phyloP scores from a whole-genome alignment of 176 grass and related monocot species.

The bread wheat (Triticum aestivum) region IWGSC_CS_RefSeq_v2.1 NC_057808.1:424880637-424881136 shows the following conservation, averaged over 20 bases:
- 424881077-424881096: neutral
- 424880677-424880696: neutral
- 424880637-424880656: neutral
- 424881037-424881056: neutral
- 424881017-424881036: neutral
- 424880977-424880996: fast-evolving
- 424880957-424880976: neutral
- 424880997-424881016: neutral
- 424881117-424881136: neutral
- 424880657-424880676: neutral
- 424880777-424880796: neutral
- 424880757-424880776: neutral
- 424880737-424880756: neutral
- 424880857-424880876: slow-evolving; percentile 1
- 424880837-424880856: neutral
- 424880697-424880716: neutral
- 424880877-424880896: fast-evolving
- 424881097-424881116: neutral
- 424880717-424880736: neutral
- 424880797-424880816: slow-evolving; percentile 30
- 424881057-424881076: neutral
- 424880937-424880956: neutral
- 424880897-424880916: slow-evolving; percentile 17
- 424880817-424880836: slow-evolving; percentile 5
- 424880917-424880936: slow-evolving; percentile 26